Percentiles rank a stretch among this genome's conserved stretches.
These are phyloP conservation scores for Syncephalastrum racemosum DNA, from an alignment of 371 early-diverging fungal species.

Conservation along the genomic window DNA sequence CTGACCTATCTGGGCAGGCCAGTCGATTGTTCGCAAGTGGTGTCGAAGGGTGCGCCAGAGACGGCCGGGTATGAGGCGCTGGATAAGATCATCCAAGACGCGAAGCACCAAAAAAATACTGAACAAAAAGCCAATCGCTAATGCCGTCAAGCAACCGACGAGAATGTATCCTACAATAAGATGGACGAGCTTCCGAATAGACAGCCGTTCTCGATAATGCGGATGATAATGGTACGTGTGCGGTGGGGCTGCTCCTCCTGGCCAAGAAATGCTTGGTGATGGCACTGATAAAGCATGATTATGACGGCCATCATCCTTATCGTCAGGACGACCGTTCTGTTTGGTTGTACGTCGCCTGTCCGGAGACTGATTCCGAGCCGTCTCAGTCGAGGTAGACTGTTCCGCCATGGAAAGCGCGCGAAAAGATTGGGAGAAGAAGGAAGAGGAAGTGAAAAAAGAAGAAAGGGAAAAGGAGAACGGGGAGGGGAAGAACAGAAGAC, in stretches of 20 bases:
- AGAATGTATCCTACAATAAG: not conserved
- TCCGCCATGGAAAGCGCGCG: too few species aligned
- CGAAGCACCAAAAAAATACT: constrained; percentile 29
- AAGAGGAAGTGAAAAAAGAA: too few species aligned
- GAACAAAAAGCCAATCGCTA: constrained; percentile 19
- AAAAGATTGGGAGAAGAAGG: too few species aligned
- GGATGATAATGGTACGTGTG: not conserved
- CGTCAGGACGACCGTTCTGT: too few species aligned
- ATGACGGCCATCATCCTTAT: too few species aligned
- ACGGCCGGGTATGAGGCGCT: constrained; percentile 21
- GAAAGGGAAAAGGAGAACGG: too few species aligned
- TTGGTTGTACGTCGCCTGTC: too few species aligned
- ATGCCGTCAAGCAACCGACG: not conserved
- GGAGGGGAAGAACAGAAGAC: too few species aligned
- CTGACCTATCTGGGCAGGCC: constrained; percentile 19
- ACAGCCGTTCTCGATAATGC: not conserved
- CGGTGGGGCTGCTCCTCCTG: not conserved
- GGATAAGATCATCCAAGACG: constrained; percentile 29
- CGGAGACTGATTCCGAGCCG: too few species aligned
- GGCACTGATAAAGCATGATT: too few species aligned
- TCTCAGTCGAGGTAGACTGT: too few species aligned
- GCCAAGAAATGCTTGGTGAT: not conserved
- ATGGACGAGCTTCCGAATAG: too few species aligned
- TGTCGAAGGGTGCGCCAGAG: constrained; percentile 17
- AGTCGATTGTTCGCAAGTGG: constrained; percentile 19